These are phyloP conservation scores for Aspergillus carlsbadensis DNA, from an alignment of 495 filamentous ascomycete genomes.

Conservation along the genomic window DNA sequence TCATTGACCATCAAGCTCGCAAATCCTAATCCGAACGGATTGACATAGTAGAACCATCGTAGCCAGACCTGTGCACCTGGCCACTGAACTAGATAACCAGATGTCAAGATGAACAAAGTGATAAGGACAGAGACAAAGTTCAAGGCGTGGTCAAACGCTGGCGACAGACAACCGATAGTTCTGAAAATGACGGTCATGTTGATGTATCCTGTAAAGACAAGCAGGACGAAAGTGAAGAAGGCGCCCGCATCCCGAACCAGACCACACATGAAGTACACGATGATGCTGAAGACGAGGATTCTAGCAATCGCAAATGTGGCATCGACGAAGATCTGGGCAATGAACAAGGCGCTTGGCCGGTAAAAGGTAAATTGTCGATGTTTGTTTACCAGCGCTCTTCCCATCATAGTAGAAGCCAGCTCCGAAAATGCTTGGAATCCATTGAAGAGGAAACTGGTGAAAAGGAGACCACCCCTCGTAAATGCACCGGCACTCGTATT, in stretches of 20 bases:
- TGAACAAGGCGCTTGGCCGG: constrained; percentile 73
- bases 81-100: constrained; percentile 78
- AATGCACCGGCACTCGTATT: constrained; percentile 69
- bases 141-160: constrained; percentile 83
- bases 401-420: constrained; percentile 68
- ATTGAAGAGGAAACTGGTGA: constrained; percentile 75
- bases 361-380: constrained; percentile 79
- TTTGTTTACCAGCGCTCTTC: constrained; percentile 73
- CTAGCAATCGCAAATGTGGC: constrained; percentile 64
- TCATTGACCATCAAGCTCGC: constrained; percentile 81
- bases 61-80: constrained; percentile 69
- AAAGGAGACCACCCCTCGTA: constrained; percentile 73
- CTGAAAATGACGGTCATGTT: constrained; percentile 80
- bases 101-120: constrained; percentile 74
- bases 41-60: constrained; percentile 80
- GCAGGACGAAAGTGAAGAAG: constrained; percentile 76
- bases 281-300: constrained; percentile 69
- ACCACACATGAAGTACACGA: constrained; percentile 79
- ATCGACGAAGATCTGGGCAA: constrained; percentile 79
- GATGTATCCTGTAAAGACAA: constrained; percentile 69
- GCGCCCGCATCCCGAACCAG: constrained; percentile 64
- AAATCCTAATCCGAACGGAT: constrained; percentile 73
- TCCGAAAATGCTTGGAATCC: constrained; percentile 78
- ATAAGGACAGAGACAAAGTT: constrained; percentile 76
- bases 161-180: constrained; percentile 73